Conservation (phyloP, 2,329 filamentous ascomycete species). For the Daldinia sp. region DNA sequence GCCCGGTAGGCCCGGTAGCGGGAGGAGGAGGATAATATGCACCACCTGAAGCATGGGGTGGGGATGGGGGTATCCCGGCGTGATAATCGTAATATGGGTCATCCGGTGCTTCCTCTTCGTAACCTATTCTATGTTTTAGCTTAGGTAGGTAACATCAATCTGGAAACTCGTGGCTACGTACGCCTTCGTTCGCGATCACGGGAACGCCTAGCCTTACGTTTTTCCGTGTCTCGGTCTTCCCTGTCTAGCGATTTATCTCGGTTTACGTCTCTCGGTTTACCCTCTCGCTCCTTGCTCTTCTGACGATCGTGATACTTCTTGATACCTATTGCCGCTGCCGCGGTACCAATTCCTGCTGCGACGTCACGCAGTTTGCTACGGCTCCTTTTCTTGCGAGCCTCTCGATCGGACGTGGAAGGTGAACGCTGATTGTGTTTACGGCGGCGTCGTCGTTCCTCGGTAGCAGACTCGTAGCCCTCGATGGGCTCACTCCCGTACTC, state of each 20-base stretch:
- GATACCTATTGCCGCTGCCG: slow-evolving; percentile 69
- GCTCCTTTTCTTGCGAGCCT: slow-evolving; percentile 59
- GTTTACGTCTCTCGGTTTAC: slow-evolving; percentile 48
- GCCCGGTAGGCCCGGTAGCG: slow-evolving; percentile 7
- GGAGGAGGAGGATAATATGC: slow-evolving; percentile 40
- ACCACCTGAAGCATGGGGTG: slow-evolving; percentile 45
- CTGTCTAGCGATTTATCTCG: slow-evolving; percentile 39
- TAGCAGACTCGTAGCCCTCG: slow-evolving; percentile 58
- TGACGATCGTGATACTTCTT: slow-evolving; percentile 65
- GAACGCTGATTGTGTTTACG: slow-evolving; percentile 51
- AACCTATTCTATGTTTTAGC: slow-evolving; percentile 36
- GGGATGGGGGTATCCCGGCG: slow-evolving; percentile 40
- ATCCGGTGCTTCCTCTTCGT: slow-evolving; percentile 43
- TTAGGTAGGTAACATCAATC: slow-evolving; percentile 26
- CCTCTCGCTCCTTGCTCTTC: slow-evolving; percentile 52
- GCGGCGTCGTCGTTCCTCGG: slow-evolving; percentile 53
- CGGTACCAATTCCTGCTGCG: slow-evolving; percentile 62
- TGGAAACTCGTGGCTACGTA: slow-evolving; percentile 33
- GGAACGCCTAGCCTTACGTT: slow-evolving; percentile 39
- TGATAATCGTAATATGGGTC: slow-evolving; percentile 42
- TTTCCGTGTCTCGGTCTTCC: slow-evolving; percentile 42
- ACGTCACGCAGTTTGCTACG: slow-evolving; percentile 63
- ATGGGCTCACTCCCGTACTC: slow-evolving; percentile 70
- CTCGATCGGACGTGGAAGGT: slow-evolving; percentile 47
- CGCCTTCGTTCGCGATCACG: slow-evolving; percentile 50